Base-by-base conservation (phyloP, 768 basidiomycete species). In the Crassisporium funariophilum region DNA sequence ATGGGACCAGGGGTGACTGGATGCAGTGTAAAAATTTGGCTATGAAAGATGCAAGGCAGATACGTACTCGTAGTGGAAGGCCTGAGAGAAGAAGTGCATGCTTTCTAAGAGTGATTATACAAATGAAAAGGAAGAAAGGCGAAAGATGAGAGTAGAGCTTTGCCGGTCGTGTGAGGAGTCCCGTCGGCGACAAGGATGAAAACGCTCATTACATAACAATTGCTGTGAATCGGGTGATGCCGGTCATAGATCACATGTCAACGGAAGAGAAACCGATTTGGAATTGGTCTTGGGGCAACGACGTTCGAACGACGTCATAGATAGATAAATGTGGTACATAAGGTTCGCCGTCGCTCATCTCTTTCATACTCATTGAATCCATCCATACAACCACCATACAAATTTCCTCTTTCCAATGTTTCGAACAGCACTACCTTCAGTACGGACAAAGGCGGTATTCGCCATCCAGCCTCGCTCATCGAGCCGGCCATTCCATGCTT, bases 11-110 rank as follows among this genome's bases (percentile, higher is more conserved):
- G 91, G 79, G 62, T 93, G 91, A 52, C 93, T 97, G 56, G 42
- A 35, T 35, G 4, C 44, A 49, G 33, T 29, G 27, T 4, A 31
- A 47, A 48, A 47, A 33, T 52, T 55, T 35, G 58, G 47, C 48
- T 41, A 55, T 21, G 37, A 46, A 27, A 16, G 41, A 35, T 17
- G 10, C n/a, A 11, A 21, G 45, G n/a, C 16, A 34, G 21, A 44
- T 25, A 78, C 87, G 65, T 60, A 92, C 90, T 91, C 87, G 63
- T 90, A 93, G 60, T 80, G 79, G 66, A 86, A 91, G n/a, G 76
- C 64, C 64, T 91, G 88, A 12, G 86, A 88, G 70, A 91, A 89
- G 71, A 91, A 88, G 66, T 90, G 89, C 88, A 93, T 91, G 62
- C 55, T 61, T 47, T 48, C 19, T 37, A 60, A 46, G 55, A 56